These are phyloP conservation scores for Thinopyrum elongatum DNA, from an alignment of 176 grass and related monocot genomes.

Conservation along the genomic window DNA sequence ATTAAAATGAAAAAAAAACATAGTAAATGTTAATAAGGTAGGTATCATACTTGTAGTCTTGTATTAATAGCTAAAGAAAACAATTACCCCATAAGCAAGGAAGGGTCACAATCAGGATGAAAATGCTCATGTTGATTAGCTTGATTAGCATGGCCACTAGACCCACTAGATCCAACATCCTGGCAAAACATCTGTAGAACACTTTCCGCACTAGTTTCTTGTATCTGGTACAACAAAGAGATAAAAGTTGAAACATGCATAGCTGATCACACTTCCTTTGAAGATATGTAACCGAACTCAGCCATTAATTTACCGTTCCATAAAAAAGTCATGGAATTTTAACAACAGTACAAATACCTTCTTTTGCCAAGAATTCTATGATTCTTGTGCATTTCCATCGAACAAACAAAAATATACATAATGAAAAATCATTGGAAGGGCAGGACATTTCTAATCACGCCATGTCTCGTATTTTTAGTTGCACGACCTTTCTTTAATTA, in stretches of 20 bases:
- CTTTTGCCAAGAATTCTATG: background rate
- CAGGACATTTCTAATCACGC: background rate
- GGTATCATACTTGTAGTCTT: background rate
- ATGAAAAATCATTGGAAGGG: background rate
- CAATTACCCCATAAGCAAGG: constrained; percentile 57
- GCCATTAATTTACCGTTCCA: background rate
- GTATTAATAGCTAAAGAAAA: background rate
- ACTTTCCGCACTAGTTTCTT: constrained; percentile 46
- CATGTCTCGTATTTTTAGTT: background rate
- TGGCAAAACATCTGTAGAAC: constrained; percentile 33
- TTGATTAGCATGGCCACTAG: constrained; percentile 34
- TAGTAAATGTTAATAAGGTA: no score
- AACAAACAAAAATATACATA: background rate
- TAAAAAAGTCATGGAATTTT: background rate
- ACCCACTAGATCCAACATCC: constrained; percentile 40
- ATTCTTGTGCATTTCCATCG: background rate
- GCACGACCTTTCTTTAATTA: no score
- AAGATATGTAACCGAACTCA: background rate
- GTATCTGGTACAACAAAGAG: constrained; percentile 39
- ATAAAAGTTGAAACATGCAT: background rate
- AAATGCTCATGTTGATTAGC: constrained; percentile 33
- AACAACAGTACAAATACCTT: background rate
- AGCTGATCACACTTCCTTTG: background rate
- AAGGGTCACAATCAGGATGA: constrained; percentile 36
- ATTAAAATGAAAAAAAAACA: no score